Conservation (phyloP, 2,329 filamentous ascomycete species). For the Sphaerulina vaccinii region DNA sequence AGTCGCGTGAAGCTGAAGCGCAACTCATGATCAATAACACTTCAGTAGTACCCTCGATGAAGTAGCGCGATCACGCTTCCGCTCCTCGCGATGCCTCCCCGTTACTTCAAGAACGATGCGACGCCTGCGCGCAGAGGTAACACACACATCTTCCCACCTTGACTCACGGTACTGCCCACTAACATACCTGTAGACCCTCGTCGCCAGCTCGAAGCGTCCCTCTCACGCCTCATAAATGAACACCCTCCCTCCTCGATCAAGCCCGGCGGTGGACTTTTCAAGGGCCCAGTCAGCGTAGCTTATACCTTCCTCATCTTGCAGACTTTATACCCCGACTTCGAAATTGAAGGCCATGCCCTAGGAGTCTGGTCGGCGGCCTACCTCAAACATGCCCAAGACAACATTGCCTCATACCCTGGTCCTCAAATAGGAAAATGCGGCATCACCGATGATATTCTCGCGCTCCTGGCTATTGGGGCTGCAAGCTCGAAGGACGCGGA, state of each 20-base stretch:
- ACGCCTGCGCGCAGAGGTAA: conserved; percentile 38
- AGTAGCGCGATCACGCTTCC: neutral
- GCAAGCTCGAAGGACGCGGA: conserved; percentile 51
- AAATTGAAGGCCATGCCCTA: conserved; percentile 47
- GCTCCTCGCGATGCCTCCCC: conserved; percentile 33
- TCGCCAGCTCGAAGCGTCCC: conserved; percentile 52
- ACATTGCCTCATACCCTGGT: conserved; percentile 50
- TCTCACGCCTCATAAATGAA: conserved; percentile 49
- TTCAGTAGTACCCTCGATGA: neutral
- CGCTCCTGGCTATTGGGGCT: conserved; percentile 50
- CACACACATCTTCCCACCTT: neutral
- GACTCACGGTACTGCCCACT: neutral
- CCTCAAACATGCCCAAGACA: conserved; percentile 50
- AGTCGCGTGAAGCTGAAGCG: neutral
- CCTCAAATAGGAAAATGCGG: conserved; percentile 49
- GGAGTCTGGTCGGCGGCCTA: conserved; percentile 53
- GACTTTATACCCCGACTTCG: conserved; percentile 49
- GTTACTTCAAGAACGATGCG: conserved; percentile 44
- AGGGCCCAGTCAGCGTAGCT: conserved; percentile 51
- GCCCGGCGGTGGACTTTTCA: conserved; percentile 51
- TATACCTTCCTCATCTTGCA: conserved; percentile 53
- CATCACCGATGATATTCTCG: conserved; percentile 52
- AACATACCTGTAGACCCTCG: conserved; percentile 41
- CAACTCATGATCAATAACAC: neutral
- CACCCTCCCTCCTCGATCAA: conserved; percentile 48